Evolutionary conservation across 176 grass and related monocot species (phyloP), one percentile per base, ranked within the genome.

Genomic region (Chloris gayana): DNA sequence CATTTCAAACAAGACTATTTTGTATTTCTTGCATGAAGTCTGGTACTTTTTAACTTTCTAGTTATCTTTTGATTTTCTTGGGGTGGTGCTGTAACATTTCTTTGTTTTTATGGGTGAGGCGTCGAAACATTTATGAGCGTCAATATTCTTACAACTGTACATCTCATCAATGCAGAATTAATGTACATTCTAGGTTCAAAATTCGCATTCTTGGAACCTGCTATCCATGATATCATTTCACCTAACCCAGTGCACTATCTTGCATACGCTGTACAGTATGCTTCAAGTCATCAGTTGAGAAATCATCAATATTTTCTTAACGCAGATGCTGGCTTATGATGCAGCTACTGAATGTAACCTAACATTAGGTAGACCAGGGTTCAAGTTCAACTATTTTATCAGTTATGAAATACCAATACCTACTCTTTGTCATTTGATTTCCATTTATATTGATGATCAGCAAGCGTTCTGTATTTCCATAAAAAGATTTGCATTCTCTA

Each of bases 61-160:
- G 32, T 17, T 73, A 25, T 6, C 21, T 57, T 67, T 85, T 80
- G 1, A 6, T 68, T 79, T 79, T 39, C 29, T 42, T 22, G 24
- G 24, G 56, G 9, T 80, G 34, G 6, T 58, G 26, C 13, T 73
- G 9, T 17, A 66, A 68, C 69, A 27, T 73, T 64, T 14, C 60
- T 46, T 73, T 73, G 14, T 58, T 51, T 73, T 73, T 50, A 60
- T 44, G 19, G 41, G 27, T 37, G 30, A 41, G 46, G 31, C 3
- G 2, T 62, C 29, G 4, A 45, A 70, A 30, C 33, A 60, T 37
- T 60, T 63, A 31, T 31, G 27, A 24, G 22, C 9, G 11, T 19
- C 9, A 3, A n/a, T 53, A 4, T 19, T 1, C 8, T 6, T 41
- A 41, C 39, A 41, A 41, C 39, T 6, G 8, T 41, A 41, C 39